Evolutionary conservation across 345 rosid species (phyloP).

Genomic region (Cardiospermum halicacabum): DNA sequence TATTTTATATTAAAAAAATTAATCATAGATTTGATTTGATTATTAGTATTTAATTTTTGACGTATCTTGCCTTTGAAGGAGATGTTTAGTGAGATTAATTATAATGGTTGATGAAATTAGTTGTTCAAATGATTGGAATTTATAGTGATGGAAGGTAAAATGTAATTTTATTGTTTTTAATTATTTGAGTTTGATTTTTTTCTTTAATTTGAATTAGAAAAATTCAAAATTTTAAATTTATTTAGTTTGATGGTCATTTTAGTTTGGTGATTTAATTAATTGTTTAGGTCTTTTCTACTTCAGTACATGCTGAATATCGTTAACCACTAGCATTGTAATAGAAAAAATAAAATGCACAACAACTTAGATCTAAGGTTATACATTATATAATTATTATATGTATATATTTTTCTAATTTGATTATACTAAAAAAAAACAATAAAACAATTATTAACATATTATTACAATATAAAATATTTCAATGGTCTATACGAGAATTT

Average conservation of each 20-base stretch:
- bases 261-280: not conserved
- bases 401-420: no score
- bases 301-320: no score
- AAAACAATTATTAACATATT: no score
- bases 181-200: not conserved
- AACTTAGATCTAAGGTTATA: no score
- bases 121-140: slow-evolving; percentile 3
- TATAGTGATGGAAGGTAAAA: not conserved
- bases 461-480: no score
- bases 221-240: not conserved
- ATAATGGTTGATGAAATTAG: not conserved
- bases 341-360: no score
- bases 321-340: no score
- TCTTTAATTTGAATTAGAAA: not conserved
- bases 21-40: no score
- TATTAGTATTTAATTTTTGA: no score
- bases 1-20: not conserved
- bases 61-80: slow-evolving; percentile 11
- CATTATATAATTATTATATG: no score
- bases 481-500: not conserved
- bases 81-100: not conserved
- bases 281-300: not conserved
- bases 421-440: no score
- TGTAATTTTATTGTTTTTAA: not conserved
- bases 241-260: not conserved